phyloP scores from a whole-genome alignment of 805 yeast genomes.

The Cyberlindnera xishuangbannaensis region DNA sequence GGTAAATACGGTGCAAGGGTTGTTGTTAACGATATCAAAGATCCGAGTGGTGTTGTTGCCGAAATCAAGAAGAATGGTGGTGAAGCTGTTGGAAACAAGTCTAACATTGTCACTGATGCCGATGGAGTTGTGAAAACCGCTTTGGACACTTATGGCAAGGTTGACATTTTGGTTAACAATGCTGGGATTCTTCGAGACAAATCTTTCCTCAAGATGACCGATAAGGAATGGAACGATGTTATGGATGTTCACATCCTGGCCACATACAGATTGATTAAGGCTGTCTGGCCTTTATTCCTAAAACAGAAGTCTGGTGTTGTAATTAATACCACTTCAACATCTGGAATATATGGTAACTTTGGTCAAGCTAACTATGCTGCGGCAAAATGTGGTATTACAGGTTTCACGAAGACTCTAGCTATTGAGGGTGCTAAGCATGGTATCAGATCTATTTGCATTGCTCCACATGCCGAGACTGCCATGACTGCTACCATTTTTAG shows the following conservation, averaged over 20 bases:
- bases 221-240: constrained; percentile 77
- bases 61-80: constrained; percentile 73
- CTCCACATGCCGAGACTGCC: constrained; percentile 97
- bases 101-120: constrained; percentile 75
- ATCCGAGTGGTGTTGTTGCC: constrained; percentile 66
- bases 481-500: constrained; percentile 89
- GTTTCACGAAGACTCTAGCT: constrained; percentile 80
- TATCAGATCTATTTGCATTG: constrained; percentile 75
- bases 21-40: constrained; percentile 83
- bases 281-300: constrained; percentile 87
- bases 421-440: constrained; percentile 80
- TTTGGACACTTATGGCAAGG: constrained; percentile 66
- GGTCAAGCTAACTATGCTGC: constrained; percentile 97
- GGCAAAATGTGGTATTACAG: constrained; percentile 85
- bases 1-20: constrained; percentile 94
- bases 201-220: constrained; percentile 79
- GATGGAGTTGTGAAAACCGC: constrained; percentile 74
- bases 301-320: constrained; percentile 78
- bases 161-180: constrained; percentile 83
- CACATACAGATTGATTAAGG: constrained; percentile 72
- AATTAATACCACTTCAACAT: constrained; percentile 87
- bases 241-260: constrained; percentile 78
- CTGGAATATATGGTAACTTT: constrained; percentile 96
- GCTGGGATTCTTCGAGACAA: constrained; percentile 94
- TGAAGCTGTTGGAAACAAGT: constrained; percentile 75